A percentile compares a stretch with the other conserved stretches of the same genome.
phyloP scores from a whole-genome alignment of 148 eudicot species.

The Arctostaphylos glauca region DNA sequence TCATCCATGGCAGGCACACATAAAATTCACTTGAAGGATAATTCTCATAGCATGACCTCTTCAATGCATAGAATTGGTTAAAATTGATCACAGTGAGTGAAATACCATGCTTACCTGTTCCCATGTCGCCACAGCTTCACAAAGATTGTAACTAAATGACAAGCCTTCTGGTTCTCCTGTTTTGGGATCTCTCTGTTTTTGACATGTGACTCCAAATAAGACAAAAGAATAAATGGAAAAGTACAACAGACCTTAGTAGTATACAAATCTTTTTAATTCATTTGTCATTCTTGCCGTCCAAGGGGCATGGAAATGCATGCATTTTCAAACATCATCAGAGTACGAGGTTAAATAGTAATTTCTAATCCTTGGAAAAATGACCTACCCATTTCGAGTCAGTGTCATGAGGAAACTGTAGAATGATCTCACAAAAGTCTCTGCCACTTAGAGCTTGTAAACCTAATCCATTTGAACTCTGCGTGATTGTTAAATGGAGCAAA shows the following conservation, averaged over 20 bases:
- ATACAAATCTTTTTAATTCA: neutral
- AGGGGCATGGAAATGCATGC: neutral
- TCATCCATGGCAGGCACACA: neutral
- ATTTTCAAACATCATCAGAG: constrained; percentile 1
- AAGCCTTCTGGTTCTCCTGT: constrained; percentile 81
- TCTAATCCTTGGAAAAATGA: neutral
- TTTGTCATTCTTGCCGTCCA: neutral
- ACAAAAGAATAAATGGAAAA: constrained; percentile 6
- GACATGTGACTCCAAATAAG: constrained; percentile 16
- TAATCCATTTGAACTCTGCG: constrained; percentile 87
- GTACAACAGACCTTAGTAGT: neutral
- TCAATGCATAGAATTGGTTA: constrained; percentile 6
- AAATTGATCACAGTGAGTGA: neutral
- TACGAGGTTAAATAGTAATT: constrained; percentile 8
- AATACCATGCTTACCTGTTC: constrained; percentile 64
- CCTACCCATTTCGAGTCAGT: constrained; percentile 89
- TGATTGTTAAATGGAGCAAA: constrained; percentile 2
- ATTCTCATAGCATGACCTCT: neutral
- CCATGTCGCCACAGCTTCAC: constrained; percentile 99
- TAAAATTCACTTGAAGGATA: neutral
- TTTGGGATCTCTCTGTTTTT: constrained; percentile 82
- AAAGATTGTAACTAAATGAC: constrained; percentile 68
- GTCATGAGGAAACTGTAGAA: constrained; percentile 68
- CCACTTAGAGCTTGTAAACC: constrained; percentile 61
- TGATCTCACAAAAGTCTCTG: constrained; percentile 59